Conservation (phyloP, 176 grass and related monocot species). For the Rhynchospora breviuscula region DNA sequence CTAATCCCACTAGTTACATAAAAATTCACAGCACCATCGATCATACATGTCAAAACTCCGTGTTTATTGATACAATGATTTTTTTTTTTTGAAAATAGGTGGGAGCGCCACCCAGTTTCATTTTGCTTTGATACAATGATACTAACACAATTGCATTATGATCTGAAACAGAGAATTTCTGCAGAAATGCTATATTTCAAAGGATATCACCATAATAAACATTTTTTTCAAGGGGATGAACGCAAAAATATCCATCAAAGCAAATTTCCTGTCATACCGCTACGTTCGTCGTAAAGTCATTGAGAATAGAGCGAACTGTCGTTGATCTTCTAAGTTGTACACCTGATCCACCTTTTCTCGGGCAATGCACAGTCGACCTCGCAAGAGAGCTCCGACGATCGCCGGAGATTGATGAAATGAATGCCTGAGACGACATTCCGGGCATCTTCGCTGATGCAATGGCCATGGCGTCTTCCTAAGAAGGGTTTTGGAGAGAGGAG, state of each 20-base stretch:
- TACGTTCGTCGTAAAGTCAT: not conserved
- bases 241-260: not conserved
- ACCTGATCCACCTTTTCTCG: not conserved
- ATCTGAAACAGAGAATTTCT: no score
- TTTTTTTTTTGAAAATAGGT: no score
- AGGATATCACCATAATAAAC: not conserved
- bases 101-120: no score
- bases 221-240: not conserved
- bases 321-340: not conserved
- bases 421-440: not conserved
- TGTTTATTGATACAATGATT: not conserved
- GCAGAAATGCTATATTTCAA: not conserved
- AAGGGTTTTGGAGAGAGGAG: not conserved
- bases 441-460: constrained; percentile 9
- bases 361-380: constrained; percentile 5
- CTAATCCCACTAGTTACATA: not conserved
- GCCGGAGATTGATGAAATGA: not conserved
- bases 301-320: constrained; percentile 3
- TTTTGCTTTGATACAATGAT: not conserved
- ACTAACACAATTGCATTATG: not conserved
- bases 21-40: not conserved
- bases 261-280: not conserved
- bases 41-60: not conserved
- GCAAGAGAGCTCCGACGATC: constrained; percentile 2
- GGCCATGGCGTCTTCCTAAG: constrained; percentile 17